phyloP scores from a whole-genome alignment of 345 rosid species.

The Firmiana major region DNA sequence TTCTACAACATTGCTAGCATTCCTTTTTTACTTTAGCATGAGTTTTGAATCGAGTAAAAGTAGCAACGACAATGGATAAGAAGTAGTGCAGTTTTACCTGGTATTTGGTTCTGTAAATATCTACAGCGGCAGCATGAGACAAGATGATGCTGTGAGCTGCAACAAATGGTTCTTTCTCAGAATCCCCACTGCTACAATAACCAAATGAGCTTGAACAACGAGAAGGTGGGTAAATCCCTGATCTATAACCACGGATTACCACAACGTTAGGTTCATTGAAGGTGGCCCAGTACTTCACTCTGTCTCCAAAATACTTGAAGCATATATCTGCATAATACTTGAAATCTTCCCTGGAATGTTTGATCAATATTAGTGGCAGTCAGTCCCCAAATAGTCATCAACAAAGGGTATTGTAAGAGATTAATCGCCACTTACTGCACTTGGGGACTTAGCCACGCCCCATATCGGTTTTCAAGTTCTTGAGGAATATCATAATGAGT shows the following conservation, averaged over 20 bases:
- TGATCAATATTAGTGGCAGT: background rate
- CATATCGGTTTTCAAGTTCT: slow-evolving; percentile 64
- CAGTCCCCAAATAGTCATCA: background rate
- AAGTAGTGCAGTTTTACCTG: slow-evolving; percentile 34
- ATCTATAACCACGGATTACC: slow-evolving; percentile 40
- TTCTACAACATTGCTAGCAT: background rate
- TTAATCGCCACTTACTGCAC: slow-evolving; percentile 38
- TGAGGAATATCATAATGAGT: slow-evolving; percentile 75
- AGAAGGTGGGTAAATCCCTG: slow-evolving; percentile 55
- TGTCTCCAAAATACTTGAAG: slow-evolving; percentile 52
- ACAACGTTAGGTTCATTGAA: slow-evolving; percentile 66
- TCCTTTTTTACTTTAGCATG: no score
- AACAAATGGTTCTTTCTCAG: slow-evolving; percentile 46
- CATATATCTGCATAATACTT: slow-evolving; percentile 50
- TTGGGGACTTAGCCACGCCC: slow-evolving; percentile 68
- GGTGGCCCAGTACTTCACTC: slow-evolving; percentile 57
- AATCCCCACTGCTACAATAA: slow-evolving; percentile 48
- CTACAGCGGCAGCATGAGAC: slow-evolving; percentile 55
- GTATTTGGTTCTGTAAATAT: slow-evolving; percentile 41
- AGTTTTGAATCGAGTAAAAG: background rate
- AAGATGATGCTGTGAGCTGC: slow-evolving; percentile 65
- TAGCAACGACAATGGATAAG: background rate
- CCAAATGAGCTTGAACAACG: slow-evolving; percentile 56
- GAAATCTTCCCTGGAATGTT: slow-evolving; percentile 52
- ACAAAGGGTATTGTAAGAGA: background rate